A percentile compares a stretch with the other conserved stretches of the same genome.
Conservation (phyloP, 768 basidiomycete species). For the Amanita thiersii region DNA sequence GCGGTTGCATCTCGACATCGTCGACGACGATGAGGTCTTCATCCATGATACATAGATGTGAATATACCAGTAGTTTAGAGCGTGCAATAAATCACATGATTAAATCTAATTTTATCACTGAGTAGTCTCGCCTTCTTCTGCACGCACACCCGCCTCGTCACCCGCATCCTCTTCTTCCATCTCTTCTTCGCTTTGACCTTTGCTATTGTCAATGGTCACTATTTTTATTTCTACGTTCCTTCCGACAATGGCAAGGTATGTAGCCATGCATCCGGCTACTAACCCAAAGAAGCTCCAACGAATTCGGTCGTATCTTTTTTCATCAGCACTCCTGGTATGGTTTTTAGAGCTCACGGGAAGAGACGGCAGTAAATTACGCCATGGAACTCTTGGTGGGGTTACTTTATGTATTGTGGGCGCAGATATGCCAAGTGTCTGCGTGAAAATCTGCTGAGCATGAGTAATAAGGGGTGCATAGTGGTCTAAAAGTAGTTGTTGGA, state of each 20-base stretch:
- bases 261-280: slow-evolving; percentile 32
- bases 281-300: slow-evolving; percentile 47
- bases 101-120: neutral
- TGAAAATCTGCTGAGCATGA: slow-evolving; percentile 48
- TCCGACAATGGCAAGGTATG: slow-evolving; percentile 26
- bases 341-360: slow-evolving; percentile 14
- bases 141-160: slow-evolving; percentile 8
- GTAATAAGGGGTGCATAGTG: slow-evolving; percentile 49
- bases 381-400: neutral
- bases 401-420: neutral
- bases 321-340: slow-evolving; percentile 27
- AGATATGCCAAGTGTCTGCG: slow-evolving; percentile 2
- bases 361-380: slow-evolving; percentile 31
- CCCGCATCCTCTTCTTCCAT: slow-evolving; percentile 7
- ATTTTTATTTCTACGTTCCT: slow-evolving; percentile 4
- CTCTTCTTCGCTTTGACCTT: slow-evolving; percentile 7
- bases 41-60: slow-evolving; percentile 29
- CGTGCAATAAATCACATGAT: slow-evolving; percentile 11
- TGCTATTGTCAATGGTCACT: too few species aligned
- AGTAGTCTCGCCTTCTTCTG: slow-evolving; percentile 2
- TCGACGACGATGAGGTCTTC: slow-evolving; percentile 59
- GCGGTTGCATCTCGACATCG: slow-evolving; percentile 36
- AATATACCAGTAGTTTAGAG: too few species aligned
- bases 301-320: slow-evolving; percentile 37
- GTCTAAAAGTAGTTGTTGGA: slow-evolving; percentile 45